These are phyloP conservation scores for Penicillium thymicola DNA, from an alignment of 2,329 filamentous ascomycete genomes.

Conservation along the genomic window DNA sequence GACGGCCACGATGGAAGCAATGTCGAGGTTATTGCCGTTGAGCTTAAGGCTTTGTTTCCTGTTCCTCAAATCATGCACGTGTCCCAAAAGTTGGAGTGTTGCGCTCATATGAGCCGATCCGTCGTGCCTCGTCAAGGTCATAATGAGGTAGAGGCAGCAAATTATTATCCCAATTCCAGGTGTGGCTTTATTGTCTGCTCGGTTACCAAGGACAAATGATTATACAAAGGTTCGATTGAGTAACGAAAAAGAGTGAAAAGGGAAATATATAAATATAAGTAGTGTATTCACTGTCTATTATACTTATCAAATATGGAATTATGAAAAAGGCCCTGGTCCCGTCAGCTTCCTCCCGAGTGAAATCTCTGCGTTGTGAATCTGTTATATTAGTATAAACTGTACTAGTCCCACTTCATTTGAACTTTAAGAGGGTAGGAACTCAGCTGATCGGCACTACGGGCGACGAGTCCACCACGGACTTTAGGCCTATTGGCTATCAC, in stretches of 20 bases:
- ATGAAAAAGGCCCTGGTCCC: neutral
- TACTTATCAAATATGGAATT: neutral
- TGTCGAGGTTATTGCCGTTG: slow-evolving; percentile 15
- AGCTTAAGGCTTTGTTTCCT: slow-evolving; percentile 6
- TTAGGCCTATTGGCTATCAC: neutral
- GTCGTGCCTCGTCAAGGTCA: neutral
- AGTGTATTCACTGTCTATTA: neutral
- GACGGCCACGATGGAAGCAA: slow-evolving; percentile 13
- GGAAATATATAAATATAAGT: neutral
- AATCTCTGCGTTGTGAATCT: neutral
- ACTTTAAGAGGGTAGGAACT: neutral
- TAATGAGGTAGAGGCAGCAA: neutral
- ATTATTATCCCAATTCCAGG: too few relatives aligned
- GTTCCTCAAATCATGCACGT: slow-evolving; percentile 2
- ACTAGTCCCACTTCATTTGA: neutral
- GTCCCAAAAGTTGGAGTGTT: slow-evolving; percentile 9
- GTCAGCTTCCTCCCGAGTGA: neutral
- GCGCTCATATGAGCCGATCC: slow-evolving; percentile 3
- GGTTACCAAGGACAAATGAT: neutral
- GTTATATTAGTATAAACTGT: neutral
- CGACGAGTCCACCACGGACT: too few relatives aligned
- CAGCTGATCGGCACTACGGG: neutral
- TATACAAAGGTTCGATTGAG: neutral
- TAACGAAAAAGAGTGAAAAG: neutral
- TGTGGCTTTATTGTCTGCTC: neutral